Conservation (phyloP, 139 green algal species). For the Chlamydomonas sp. region DNA sequence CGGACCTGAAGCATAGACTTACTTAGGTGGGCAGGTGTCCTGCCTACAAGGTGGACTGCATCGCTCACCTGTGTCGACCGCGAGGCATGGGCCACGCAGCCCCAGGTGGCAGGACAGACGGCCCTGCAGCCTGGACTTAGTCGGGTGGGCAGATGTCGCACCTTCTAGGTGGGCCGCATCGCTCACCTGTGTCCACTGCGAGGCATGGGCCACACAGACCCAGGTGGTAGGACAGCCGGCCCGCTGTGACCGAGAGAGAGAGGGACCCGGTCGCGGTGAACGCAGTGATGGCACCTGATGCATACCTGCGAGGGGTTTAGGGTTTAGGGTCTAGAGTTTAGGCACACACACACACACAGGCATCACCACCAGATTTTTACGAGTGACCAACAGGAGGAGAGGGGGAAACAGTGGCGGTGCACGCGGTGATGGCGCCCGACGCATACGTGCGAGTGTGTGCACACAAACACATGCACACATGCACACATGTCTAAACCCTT, state of each 20-base stretch:
- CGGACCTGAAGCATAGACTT: too few species aligned
- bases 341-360: too few species aligned
- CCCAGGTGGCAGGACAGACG: constrained; percentile 63
- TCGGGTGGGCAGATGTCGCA: neutral
- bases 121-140: too few species aligned
- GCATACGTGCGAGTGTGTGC: too few species aligned
- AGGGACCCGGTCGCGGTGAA: constrained; percentile 46
- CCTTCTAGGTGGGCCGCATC: too few species aligned
- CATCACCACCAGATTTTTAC: too few species aligned
- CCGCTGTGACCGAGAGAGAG: constrained; percentile 53
- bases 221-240: constrained; percentile 66
- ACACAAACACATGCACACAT: too few species aligned
- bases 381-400: too few species aligned
- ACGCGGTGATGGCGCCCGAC: too few species aligned
- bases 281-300: constrained; percentile 16
- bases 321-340: constrained; percentile 53
- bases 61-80: constrained; percentile 82
- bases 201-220: constrained; percentile 60
- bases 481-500: too few species aligned
- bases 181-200: constrained; percentile 76
- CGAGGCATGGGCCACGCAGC: constrained; percentile 58
- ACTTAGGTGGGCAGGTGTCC: neutral
- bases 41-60: too few species aligned
- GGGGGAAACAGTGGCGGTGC: too few species aligned
- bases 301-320: constrained; percentile 59